phyloP scores from a whole-genome alignment of 1,284 basidiomycete species.

The Puccinia hordei region DNA sequence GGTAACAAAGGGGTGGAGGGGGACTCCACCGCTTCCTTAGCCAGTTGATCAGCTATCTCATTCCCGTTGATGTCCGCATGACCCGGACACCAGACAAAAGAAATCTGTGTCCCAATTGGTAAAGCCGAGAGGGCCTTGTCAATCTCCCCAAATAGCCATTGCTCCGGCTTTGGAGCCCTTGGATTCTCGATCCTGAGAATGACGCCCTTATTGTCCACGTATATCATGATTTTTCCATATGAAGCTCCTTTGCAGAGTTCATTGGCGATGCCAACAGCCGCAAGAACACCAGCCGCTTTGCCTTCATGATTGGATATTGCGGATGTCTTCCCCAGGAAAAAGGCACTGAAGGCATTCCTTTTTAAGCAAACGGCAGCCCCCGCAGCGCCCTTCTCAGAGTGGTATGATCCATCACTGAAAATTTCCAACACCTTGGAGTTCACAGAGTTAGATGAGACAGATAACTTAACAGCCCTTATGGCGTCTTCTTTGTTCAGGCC shows the following conservation, averaged over 20 bases:
- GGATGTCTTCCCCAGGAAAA: not conserved
- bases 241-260: no score
- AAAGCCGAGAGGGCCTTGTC: not conserved
- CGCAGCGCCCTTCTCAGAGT: no score
- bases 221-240: not conserved
- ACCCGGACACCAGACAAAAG: slow-evolving; percentile 18
- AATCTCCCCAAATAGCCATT: not conserved
- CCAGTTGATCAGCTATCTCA: no score
- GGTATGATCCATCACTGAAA: slow-evolving; percentile 16
- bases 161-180: not conserved
- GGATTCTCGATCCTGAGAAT: not conserved
- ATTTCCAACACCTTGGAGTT: not conserved
- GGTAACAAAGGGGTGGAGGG: no score
- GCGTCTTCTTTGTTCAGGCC: no score
- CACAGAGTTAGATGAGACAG: not conserved
- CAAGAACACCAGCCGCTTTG: not conserved
- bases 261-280: not conserved
- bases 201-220: not conserved
- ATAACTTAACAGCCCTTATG: not conserved
- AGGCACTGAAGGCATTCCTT: not conserved
- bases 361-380: not conserved
- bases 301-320: no score
- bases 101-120: not conserved
- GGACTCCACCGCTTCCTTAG: no score
- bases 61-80: not conserved